phyloP scores from a whole-genome alignment of 2,329 filamentous ascomycete species.

The Aspergillus texensis region DNA sequence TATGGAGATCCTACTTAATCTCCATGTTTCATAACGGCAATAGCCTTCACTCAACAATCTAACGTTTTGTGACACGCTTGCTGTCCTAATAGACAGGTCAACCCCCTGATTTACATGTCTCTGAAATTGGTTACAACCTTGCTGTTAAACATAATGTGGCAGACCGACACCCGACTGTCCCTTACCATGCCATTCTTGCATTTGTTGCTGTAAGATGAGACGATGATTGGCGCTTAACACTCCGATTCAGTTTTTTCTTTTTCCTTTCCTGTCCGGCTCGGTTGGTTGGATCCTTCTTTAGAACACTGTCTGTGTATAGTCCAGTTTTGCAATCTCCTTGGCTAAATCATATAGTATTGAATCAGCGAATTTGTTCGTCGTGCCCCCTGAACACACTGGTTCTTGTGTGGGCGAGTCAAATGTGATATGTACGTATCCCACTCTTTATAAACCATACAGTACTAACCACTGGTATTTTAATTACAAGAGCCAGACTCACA shows the following conservation, averaged over 20 bases:
- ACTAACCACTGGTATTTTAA: not conserved
- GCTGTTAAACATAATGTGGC: not conserved
- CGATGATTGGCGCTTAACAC: not conserved
- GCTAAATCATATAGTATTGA: not conserved
- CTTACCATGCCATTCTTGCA: not conserved
- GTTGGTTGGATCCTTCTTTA: not conserved
- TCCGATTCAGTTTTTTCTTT: not conserved
- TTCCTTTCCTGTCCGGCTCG: not conserved
- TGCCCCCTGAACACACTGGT: not conserved
- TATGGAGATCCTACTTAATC: not conserved
- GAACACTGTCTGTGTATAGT: not conserved
- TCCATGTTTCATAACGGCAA: slow-evolving; percentile 4
- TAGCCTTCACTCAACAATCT: not conserved
- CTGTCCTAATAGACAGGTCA: not conserved
- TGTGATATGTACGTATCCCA: not conserved
- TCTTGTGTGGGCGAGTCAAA: not conserved
- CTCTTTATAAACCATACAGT: not conserved
- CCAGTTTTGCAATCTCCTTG: not conserved
- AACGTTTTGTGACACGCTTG: not conserved
- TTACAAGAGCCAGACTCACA: not conserved
- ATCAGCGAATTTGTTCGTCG: not conserved
- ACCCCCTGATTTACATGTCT: not conserved
- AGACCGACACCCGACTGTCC: slow-evolving; percentile 1
- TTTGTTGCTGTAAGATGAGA: not conserved
- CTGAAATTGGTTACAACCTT: not conserved